Conservation (phyloP, 208 protist species). For the Novymonas esmeraldas region DNA sequence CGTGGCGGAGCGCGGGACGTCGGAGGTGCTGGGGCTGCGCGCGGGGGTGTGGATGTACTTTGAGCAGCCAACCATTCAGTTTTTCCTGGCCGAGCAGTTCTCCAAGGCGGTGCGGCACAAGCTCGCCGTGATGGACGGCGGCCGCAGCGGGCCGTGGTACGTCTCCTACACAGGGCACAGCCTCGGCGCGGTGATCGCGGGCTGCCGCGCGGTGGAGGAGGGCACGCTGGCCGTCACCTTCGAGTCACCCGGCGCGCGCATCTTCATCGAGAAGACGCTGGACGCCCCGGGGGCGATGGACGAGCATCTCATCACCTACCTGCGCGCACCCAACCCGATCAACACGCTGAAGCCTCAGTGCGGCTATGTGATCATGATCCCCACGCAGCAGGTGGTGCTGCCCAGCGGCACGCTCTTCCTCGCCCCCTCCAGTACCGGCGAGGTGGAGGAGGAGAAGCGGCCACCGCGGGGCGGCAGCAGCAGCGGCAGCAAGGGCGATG, state of each 20-base stretch:
- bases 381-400: slow-evolving; percentile 31
- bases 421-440: slow-evolving; percentile 15
- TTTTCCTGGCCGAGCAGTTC: slow-evolving; percentile 87
- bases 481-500: too few species aligned
- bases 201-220: slow-evolving; percentile 77
- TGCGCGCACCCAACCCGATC: slow-evolving; percentile 87
- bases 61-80: slow-evolving; percentile 88
- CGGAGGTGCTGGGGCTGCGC: slow-evolving; percentile 78
- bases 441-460: slow-evolving; percentile 13
- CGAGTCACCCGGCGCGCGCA: slow-evolving; percentile 79
- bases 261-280: slow-evolving; percentile 72
- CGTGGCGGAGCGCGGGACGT: slow-evolving; percentile 88
- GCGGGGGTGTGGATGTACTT: slow-evolving; percentile 91
- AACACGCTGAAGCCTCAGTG: slow-evolving; percentile 90
- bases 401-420: slow-evolving; percentile 32
- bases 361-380: slow-evolving; percentile 82
- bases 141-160: slow-evolving; percentile 40
- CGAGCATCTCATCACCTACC: slow-evolving; percentile 72
- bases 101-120: slow-evolving; percentile 73
- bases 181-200: slow-evolving; percentile 87
- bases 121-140: slow-evolving; percentile 29
- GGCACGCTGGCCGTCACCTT: slow-evolving; percentile 84
- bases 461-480: not conserved
- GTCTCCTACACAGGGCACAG: slow-evolving; percentile 92
- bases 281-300: slow-evolving; percentile 30